Evolutionary conservation across 2,329 filamentous ascomycete species (phyloP).

Genomic region (Exophiala alcalophila): DNA sequence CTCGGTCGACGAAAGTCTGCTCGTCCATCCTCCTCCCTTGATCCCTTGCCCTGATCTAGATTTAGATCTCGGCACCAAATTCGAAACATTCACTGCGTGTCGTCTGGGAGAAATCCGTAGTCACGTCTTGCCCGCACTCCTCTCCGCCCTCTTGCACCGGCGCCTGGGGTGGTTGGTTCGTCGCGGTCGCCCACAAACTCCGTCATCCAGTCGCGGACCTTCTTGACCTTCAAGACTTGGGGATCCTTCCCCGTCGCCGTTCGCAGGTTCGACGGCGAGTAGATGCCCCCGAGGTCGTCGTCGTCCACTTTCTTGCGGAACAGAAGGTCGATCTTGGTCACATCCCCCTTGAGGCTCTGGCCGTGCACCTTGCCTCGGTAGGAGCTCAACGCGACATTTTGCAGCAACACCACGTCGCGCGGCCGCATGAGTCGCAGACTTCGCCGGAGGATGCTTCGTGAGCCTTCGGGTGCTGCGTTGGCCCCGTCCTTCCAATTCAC

Average conservation of each 20-base stretch:
- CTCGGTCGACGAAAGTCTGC: constrained; percentile 16
- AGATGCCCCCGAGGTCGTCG: constrained; percentile 56
- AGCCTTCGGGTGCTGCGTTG: constrained; percentile 31
- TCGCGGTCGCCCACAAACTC: constrained; percentile 58
- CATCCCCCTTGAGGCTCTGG: constrained; percentile 69
- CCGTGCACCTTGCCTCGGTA: constrained; percentile 80
- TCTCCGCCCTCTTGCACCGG: constrained; percentile 14
- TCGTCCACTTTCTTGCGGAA: constrained; percentile 55
- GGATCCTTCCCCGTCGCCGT: constrained; percentile 40
- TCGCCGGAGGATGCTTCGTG: constrained; percentile 36
- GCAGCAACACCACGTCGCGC: constrained; percentile 75
- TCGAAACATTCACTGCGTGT: constrained; percentile 39
- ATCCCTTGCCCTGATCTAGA: background rate
- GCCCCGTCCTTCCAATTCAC: constrained; percentile 30
- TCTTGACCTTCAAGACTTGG: constrained; percentile 61
- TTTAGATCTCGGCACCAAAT: background rate
- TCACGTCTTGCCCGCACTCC: constrained; percentile 9
- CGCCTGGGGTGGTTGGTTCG: constrained; percentile 11
- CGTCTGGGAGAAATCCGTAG: constrained; percentile 37
- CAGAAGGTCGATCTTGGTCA: constrained; percentile 68
- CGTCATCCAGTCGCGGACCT: constrained; percentile 72
- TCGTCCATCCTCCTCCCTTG: background rate
- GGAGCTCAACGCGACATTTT: constrained; percentile 72
- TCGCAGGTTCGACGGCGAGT: constrained; percentile 52
- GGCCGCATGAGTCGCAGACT: constrained; percentile 54